These are phyloP conservation scores for Ogataea glucozyma DNA, from an alignment of 805 yeast species.

Conservation along the genomic window DNA sequence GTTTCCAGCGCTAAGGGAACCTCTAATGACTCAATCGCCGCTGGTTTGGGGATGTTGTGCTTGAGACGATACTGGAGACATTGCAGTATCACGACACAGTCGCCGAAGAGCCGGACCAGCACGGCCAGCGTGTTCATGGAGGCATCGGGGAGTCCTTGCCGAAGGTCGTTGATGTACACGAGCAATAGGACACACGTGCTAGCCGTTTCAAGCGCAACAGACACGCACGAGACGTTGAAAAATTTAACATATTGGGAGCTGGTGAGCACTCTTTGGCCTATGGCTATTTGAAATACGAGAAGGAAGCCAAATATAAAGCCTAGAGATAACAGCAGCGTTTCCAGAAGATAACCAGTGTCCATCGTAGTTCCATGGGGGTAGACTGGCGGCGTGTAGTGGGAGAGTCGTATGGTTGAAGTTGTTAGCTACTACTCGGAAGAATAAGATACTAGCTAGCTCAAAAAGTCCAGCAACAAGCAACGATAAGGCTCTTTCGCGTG, in stretches of 20 bases:
- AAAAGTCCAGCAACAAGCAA: background rate
- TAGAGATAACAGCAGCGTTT: constrained; percentile 3
- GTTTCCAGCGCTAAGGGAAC: background rate
- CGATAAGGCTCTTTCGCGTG: background rate
- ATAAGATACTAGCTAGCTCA: background rate
- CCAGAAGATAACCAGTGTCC: background rate
- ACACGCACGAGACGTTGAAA: constrained; percentile 8
- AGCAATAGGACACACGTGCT: background rate
- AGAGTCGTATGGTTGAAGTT: too few species aligned
- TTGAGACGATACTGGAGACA: background rate
- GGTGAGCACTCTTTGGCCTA: constrained; percentile 6
- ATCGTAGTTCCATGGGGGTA: background rate
- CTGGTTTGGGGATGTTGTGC: background rate
- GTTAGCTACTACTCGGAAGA: too few species aligned
- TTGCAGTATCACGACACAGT: background rate
- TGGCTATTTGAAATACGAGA: constrained; percentile 9
- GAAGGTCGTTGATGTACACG: background rate
- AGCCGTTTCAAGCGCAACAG: constrained; percentile 1
- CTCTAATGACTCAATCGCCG: background rate
- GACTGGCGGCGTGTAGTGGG: too few species aligned
- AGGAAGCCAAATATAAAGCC: constrained; percentile 6
- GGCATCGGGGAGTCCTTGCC: background rate
- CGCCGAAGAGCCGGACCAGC: background rate
- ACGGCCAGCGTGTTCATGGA: constrained; percentile 1
- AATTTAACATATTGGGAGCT: constrained; percentile 4